These are phyloP conservation scores for Aspergillus steynii DNA, from an alignment of 495 filamentous ascomycete species.

Conservation along the genomic window DNA sequence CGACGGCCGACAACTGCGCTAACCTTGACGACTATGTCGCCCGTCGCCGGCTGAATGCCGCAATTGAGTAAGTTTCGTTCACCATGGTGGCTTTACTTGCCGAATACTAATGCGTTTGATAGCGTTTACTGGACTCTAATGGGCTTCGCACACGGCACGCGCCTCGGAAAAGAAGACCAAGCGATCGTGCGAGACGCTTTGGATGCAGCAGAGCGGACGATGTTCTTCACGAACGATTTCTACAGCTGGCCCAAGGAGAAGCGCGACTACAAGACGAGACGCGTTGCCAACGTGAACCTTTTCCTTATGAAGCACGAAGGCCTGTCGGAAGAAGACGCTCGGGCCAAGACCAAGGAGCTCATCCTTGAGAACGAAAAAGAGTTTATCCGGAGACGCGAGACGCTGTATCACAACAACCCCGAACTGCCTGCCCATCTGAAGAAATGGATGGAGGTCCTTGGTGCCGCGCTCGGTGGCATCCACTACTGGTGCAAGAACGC, in stretches of 20 bases:
- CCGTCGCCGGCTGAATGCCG: slow-evolving; percentile 11
- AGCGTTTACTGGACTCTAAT: slow-evolving; percentile 18
- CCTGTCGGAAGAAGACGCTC: slow-evolving; percentile 17
- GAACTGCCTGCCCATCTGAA: slow-evolving; percentile 15
- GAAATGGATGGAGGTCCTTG: slow-evolving; percentile 19
- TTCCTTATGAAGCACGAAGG: slow-evolving; percentile 18
- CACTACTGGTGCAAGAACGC: slow-evolving; percentile 21
- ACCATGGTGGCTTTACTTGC: not conserved
- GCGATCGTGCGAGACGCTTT: slow-evolving; percentile 14
- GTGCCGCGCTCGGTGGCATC: slow-evolving; percentile 13
- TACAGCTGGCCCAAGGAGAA: slow-evolving; percentile 18
- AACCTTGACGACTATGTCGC: slow-evolving; percentile 18
- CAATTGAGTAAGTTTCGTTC: slow-evolving; percentile 13
- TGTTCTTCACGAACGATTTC: slow-evolving; percentile 23
- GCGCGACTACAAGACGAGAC: slow-evolving; percentile 12
- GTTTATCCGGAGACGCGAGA: slow-evolving; percentile 12
- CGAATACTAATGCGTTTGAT: not conserved
- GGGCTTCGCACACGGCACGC: slow-evolving; percentile 16
- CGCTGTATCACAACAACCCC: slow-evolving; percentile 11
- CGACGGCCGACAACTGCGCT: slow-evolving; percentile 12
- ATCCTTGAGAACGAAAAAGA: slow-evolving; percentile 15
- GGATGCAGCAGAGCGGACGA: slow-evolving; percentile 16
- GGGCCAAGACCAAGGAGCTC: slow-evolving; percentile 13
- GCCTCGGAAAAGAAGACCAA: slow-evolving; percentile 18
- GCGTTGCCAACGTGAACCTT: slow-evolving; percentile 14